These are phyloP conservation scores for Leptodermis oblonga DNA, from an alignment of 257 asterid genomes.

Conservation along the genomic window DNA sequence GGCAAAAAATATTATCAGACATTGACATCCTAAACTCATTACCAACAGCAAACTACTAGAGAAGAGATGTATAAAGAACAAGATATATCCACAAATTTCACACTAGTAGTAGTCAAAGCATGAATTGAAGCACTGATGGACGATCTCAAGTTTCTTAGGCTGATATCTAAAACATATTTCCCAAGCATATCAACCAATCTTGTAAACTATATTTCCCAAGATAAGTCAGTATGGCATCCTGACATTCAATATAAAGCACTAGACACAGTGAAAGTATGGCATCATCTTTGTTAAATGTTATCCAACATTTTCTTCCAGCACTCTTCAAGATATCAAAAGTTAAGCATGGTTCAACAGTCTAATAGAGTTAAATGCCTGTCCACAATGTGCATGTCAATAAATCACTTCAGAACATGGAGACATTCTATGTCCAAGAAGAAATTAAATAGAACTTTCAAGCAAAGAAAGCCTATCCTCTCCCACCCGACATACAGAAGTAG, in stretches of 20 bases:
- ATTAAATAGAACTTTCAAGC: background rate
- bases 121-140: background rate
- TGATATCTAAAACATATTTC: background rate
- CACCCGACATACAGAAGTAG: background rate
- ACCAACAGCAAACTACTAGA: background rate
- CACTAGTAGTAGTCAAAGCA: too few species aligned
- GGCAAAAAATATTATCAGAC: background rate
- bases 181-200: background rate
- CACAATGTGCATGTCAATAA: background rate
- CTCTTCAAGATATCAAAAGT: background rate
- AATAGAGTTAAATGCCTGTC: background rate
- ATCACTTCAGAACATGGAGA: background rate
- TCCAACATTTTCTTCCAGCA: background rate
- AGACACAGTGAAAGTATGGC: background rate
- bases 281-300: background rate
- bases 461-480: background rate
- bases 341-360: background rate
- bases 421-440: background rate
- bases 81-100: background rate
- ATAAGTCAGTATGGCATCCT: background rate
- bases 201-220: background rate
- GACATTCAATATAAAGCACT: slow-evolving; percentile 5
- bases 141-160: background rate
- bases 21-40: background rate
- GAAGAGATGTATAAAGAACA: background rate